These are phyloP conservation scores for Imleria badia DNA, from an alignment of 768 basidiomycete species.

Conservation along the genomic window DNA sequence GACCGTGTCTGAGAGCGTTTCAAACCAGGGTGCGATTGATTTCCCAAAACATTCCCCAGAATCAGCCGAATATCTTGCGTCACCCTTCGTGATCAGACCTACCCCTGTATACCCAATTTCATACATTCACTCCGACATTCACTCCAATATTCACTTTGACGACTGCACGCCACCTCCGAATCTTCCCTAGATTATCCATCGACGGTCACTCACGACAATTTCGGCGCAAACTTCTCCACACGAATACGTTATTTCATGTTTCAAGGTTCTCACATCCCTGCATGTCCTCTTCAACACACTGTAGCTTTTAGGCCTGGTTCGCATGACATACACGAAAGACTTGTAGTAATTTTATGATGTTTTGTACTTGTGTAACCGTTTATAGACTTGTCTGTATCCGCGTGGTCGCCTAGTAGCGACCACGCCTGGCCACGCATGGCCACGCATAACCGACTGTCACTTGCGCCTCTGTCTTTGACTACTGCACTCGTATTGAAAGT, in stretches of 20 bases:
- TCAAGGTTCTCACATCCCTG: conserved; percentile 1
- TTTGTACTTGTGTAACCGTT: conserved; percentile 2
- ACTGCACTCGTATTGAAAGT: background rate
- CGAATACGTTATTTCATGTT: conserved; percentile 9
- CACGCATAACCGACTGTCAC: too few relatives aligned
- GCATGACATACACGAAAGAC: background rate
- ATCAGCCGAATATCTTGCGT: conserved; percentile 8
- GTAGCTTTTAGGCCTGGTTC: conserved; percentile 8
- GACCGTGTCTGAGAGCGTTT: conserved; percentile 1
- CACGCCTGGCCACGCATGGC: too few relatives aligned
- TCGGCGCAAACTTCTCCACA: background rate
- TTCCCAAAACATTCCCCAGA: conserved; percentile 2
- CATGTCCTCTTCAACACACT: conserved; percentile 14
- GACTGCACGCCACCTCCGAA: background rate
- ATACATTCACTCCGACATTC: conserved; percentile 15
- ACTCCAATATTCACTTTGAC: conserved; percentile 14
- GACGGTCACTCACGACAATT: background rate
- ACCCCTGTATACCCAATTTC: conserved; percentile 29
- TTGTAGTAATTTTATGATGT: background rate
- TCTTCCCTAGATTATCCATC: conserved; percentile 2
- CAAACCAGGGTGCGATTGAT: background rate
- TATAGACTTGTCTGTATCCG: background rate
- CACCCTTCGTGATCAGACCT: conserved; percentile 28
- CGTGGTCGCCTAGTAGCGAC: too few relatives aligned
- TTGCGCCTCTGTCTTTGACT: background rate